Evolutionary conservation across 768 basidiomycete genomes (phyloP).

Genomic region (Suillus bovinus): DNA sequence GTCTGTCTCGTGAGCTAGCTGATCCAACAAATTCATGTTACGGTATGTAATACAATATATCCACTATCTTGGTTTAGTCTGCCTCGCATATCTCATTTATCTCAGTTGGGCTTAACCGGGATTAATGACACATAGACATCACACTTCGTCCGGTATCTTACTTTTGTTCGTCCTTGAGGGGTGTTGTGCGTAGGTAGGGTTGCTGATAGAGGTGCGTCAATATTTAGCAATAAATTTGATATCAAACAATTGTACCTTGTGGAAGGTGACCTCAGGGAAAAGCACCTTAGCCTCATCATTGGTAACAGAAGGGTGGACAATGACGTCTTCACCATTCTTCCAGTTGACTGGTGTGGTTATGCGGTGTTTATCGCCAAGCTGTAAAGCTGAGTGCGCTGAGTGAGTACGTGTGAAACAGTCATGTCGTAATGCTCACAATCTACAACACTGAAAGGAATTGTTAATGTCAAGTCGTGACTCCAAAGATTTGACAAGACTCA

Average conservation of each 20-base stretch:
- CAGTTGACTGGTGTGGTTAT: slow-evolving; percentile 95
- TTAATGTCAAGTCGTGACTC: slow-evolving; percentile 10
- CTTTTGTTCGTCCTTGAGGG: slow-evolving; percentile 34
- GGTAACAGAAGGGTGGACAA: slow-evolving; percentile 81
- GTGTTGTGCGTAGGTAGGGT: slow-evolving; percentile 89
- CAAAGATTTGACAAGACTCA: slow-evolving; percentile 18
- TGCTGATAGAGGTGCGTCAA: slow-evolving; percentile 31
- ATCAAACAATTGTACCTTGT: slow-evolving; percentile 56
- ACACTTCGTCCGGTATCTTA: slow-evolving; percentile 1
- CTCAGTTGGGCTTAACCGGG: background rate
- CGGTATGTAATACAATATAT: background rate
- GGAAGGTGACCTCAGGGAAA: slow-evolving; percentile 81
- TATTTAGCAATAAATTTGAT: background rate
- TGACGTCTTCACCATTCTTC: slow-evolving; percentile 91
- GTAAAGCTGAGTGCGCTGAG: slow-evolving; percentile 54
- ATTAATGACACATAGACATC: background rate
- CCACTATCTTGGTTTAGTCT: background rate
- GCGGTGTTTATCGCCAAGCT: slow-evolving; percentile 83
- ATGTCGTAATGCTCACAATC: slow-evolving; percentile 51
- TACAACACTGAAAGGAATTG: slow-evolving; percentile 51
- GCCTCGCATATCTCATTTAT: background rate
- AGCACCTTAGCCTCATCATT: slow-evolving; percentile 90
- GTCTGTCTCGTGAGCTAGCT: background rate
- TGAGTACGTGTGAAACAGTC: slow-evolving; percentile 5
- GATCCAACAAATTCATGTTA: background rate